Percentiles rank a stretch among this genome's conserved stretches.
phyloP scores from a whole-genome alignment of 371 early-diverging fungal genomes.

The Mortierella sp. region DNA sequence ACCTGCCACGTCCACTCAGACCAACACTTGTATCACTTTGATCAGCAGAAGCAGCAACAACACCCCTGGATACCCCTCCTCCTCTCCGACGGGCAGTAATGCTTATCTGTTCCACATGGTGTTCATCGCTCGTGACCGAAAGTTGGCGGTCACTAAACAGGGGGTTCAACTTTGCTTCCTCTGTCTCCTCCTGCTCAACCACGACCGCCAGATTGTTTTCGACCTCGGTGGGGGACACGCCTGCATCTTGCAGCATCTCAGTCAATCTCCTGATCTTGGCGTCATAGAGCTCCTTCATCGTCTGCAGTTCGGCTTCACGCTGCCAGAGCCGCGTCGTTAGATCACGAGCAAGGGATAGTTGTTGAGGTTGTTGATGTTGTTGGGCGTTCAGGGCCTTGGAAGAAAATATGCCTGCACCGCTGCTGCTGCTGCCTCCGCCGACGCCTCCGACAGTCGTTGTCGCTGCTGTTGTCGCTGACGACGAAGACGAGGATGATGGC shows the following conservation, averaged over 20 bases:
- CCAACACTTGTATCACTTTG: not conserved
- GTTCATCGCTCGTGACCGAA: slow-evolving; percentile 22
- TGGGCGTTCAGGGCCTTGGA: slow-evolving; percentile 28
- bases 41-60: not conserved
- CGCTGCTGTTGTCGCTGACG: slow-evolving; percentile 9
- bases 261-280: slow-evolving; percentile 49
- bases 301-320: slow-evolving; percentile 55
- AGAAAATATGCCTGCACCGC: slow-evolving; percentile 18
- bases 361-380: slow-evolving; percentile 8
- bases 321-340: slow-evolving; percentile 57
- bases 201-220: slow-evolving; percentile 54
- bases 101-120: slow-evolving; percentile 1
- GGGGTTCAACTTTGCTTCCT: slow-evolving; percentile 23
- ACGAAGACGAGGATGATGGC: not conserved
- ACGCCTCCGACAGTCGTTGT: not conserved
- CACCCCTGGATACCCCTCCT: not conserved
- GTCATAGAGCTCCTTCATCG: slow-evolving; percentile 57
- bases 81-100: not conserved
- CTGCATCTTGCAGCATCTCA: slow-evolving; percentile 55
- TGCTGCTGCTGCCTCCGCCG: not conserved
- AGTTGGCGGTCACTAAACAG: slow-evolving; percentile 22
- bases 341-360: slow-evolving; percentile 45
- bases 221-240: slow-evolving; percentile 54
- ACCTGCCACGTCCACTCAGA: not conserved
- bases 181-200: slow-evolving; percentile 28